Percentiles rank a stretch among this genome's conserved stretches.
phyloP scores from a whole-genome alignment of 352 stramenopile genomes.

The Phytophthora meadii region DNA sequence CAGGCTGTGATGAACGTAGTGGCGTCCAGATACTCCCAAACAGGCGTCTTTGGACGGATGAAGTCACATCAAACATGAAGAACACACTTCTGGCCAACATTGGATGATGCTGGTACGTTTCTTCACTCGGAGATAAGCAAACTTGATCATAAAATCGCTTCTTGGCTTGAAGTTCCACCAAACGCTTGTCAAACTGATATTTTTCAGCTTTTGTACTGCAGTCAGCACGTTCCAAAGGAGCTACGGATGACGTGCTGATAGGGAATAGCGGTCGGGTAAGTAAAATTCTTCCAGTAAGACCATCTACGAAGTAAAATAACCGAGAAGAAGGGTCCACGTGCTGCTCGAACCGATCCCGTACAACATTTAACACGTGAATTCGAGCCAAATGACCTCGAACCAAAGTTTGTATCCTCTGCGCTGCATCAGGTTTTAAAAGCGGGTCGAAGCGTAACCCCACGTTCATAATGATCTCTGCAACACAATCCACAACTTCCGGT shows the following conservation, averaged over 20 bases:
- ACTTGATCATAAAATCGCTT: slow-evolving; percentile 49
- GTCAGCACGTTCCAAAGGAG: slow-evolving; percentile 53
- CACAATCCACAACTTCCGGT: slow-evolving; percentile 61
- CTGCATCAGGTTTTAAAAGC: slow-evolving; percentile 50
- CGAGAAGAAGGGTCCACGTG: slow-evolving; percentile 52
- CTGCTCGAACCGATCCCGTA: slow-evolving; percentile 48
- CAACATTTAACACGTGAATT: slow-evolving; percentile 36
- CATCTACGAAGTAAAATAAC: slow-evolving; percentile 74
- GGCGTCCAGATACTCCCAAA: slow-evolving; percentile 59
- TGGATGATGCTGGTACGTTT: slow-evolving; percentile 17
- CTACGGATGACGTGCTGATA: slow-evolving; percentile 33
- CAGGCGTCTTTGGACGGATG: slow-evolving; percentile 51
- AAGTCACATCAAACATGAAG: slow-evolving; percentile 49
- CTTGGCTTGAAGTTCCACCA: slow-evolving; percentile 49
- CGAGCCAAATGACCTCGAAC: slow-evolving; percentile 48
- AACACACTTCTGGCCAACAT: slow-evolving; percentile 49
- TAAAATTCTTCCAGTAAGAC: slow-evolving; percentile 34
- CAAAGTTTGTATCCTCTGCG: slow-evolving; percentile 68
- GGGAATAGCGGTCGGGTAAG: slow-evolving; percentile 55
- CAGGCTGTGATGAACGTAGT: slow-evolving; percentile 30
- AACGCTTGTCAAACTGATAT: slow-evolving; percentile 52
- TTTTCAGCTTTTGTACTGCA: slow-evolving; percentile 52
- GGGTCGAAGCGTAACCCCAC: slow-evolving; percentile 37
- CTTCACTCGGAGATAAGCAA: slow-evolving; percentile 7
- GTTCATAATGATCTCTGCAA: slow-evolving; percentile 51